phyloP scores from a whole-genome alignment of 163 green algal genomes.

The Dunaliella salina region DNA sequence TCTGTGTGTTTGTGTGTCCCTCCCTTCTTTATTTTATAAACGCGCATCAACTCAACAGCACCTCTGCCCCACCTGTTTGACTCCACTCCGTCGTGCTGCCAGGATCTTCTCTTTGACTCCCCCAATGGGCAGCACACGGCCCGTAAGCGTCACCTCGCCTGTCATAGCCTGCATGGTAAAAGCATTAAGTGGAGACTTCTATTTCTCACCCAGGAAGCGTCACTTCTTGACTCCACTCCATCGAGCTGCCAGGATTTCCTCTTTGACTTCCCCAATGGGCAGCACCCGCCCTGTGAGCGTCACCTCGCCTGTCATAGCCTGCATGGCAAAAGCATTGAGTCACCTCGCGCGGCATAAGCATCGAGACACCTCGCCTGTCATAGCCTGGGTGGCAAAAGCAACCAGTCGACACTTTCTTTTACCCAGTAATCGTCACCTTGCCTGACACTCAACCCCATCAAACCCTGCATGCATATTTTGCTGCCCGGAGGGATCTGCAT shows the following conservation, averaged over 20 bases:
- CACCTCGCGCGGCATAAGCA: too few relatives aligned
- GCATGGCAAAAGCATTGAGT: too few relatives aligned
- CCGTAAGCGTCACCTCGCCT: conserved; percentile 88
- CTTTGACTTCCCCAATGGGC: conserved; percentile 90
- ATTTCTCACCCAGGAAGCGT: too few relatives aligned
- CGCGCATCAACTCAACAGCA: not conserved
- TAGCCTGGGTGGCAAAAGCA: too few relatives aligned
- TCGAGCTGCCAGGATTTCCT: conserved; percentile 83
- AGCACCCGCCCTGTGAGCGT: conserved; percentile 89
- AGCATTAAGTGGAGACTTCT: too few relatives aligned
- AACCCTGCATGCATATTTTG: too few relatives aligned
- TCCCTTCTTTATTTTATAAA: not conserved
- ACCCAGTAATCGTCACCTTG: too few relatives aligned
- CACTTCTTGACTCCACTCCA: conserved; percentile 59
- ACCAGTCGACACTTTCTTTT: too few relatives aligned
- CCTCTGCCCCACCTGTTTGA: conserved; percentile 40
- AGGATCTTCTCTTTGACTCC: conserved; percentile 93
- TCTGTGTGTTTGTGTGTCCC: too few relatives aligned
- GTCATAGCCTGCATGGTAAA: conserved; percentile 68
- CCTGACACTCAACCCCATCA: too few relatives aligned
- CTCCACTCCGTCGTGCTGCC: conserved; percentile 63
- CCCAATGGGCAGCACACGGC: conserved; percentile 88
- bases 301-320: conserved; percentile 84
- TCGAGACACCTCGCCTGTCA: too few relatives aligned
- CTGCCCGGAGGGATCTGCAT: too few relatives aligned